These are phyloP conservation scores for Dianthus caryophyllus DNA, from an alignment of 148 eudicot species.

Conservation along the genomic window DNA sequence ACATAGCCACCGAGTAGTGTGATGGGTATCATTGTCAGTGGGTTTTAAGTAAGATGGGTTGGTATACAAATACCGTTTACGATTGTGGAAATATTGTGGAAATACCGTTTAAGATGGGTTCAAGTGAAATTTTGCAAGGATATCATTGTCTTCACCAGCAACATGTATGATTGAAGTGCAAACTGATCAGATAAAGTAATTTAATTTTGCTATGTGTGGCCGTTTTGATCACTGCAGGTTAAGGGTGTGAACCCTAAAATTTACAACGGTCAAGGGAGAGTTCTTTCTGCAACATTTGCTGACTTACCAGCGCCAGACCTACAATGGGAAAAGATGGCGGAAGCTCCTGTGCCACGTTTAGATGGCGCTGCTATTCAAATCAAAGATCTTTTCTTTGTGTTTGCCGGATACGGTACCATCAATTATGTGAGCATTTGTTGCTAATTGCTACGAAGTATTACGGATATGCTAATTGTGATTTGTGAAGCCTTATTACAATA, in stretches of 20 bases:
- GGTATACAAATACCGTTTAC: no score
- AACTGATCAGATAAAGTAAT: not conserved
- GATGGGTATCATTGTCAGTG: not conserved
- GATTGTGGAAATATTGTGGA: no score
- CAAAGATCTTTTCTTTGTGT: conserved; percentile 72
- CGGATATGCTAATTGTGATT: not conserved
- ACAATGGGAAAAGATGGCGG: conserved; percentile 81
- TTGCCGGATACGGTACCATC: conserved; percentile 96
- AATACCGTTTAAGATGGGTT: no score
- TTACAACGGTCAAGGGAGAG: conserved; percentile 31
- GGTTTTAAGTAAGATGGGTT: no score
- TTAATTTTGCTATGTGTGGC: conserved; percentile 1
- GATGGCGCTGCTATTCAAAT: conserved; percentile 98
- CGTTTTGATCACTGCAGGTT: conserved; percentile 18
- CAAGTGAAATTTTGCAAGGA: not conserved
- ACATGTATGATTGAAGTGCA: not conserved
- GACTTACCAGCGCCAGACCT: conserved; percentile 78
- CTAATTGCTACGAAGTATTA: not conserved
- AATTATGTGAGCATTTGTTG: conserved; percentile 52
- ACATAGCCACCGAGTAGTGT: not conserved
- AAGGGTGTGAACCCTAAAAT: conserved; percentile 29
- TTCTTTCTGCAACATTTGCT: conserved; percentile 81
- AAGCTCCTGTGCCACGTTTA: conserved; percentile 83
- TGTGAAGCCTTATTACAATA: not conserved
- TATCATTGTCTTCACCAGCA: no score